Base-by-base conservation (phyloP, 331 rosid species). In the Malus hybrid region DNA sequence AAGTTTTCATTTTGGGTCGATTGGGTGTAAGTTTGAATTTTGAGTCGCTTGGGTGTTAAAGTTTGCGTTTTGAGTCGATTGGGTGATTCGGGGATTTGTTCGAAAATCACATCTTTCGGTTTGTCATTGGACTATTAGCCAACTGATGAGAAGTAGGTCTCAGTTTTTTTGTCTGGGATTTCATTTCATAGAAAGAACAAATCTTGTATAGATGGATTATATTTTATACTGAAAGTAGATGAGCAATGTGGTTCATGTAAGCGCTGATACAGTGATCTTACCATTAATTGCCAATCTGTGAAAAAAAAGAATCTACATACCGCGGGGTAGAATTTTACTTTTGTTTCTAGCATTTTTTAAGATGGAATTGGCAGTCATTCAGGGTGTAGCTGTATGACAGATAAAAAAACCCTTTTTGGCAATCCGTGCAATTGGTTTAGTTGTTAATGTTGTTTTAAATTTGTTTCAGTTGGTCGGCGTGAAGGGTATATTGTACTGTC, bases 101-200 rank as follows among this genome's bases (percentile, higher is more conserved):
- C 50, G 30, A 34, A 53, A 48, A 30, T 75, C 53, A 3, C 0
- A 3, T 42, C 66, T 68, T 46, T 63, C 22, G 20, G 72, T 76
- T 71, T 57, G 10, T 78, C 75, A 78, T 81, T 68, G 58, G 20
- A 71, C 63, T 64, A 44, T 39, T 63, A 29, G 77, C 28, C 60
- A 55, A 19, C 12, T 19, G 61, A 55, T n/a, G 61, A 55, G 11
- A 55, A n/a, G 61, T 55, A 55, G 26, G 22, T 55, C 26, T 10
- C 12, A 55, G 61, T 42, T 42, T 14, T 61, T 36, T 32, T 8
- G 18, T n/a, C 16, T 36, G 71, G 3, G 30, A 32, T 39, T 10
- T 66, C 42, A 32, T 12, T 33, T 66, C 42, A 63, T 63, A 63
- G 33, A 6, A 30, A 6, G 68, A 4, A 11, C 68, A 63, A 63